Conservation (phyloP, 306 rosid species). For the Gleditsia sinensis region DNA sequence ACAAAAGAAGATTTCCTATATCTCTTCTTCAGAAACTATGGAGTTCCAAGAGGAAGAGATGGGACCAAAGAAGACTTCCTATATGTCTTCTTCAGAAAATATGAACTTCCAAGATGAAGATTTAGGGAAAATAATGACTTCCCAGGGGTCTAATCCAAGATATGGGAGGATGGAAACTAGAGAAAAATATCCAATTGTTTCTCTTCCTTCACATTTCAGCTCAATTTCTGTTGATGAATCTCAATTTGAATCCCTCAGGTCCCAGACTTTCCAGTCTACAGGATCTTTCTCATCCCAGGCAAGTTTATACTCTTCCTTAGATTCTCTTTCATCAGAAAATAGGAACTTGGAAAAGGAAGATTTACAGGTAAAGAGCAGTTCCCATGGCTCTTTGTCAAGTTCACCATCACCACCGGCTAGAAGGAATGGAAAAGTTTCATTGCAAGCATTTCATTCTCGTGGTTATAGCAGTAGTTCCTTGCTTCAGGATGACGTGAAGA, state of each 20-base stretch:
- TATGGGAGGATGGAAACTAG: slow-evolving; percentile 45
- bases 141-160: slow-evolving; percentile 26
- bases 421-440: slow-evolving; percentile 43
- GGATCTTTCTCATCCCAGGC: slow-evolving; percentile 61
- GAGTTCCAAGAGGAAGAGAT: slow-evolving; percentile 30
- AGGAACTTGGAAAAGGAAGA: slow-evolving; percentile 38
- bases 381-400: slow-evolving; percentile 40
- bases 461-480: slow-evolving; percentile 42
- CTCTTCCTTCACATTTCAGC: slow-evolving; percentile 57
- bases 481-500: slow-evolving; percentile 37
- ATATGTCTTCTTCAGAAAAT: slow-evolving; percentile 33
- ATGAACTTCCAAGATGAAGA: slow-evolving; percentile 33
- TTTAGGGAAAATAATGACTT: slow-evolving; percentile 31
- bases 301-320: slow-evolving; percentile 58
- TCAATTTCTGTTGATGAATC: slow-evolving; percentile 73
- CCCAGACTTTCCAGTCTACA: slow-evolving; percentile 54
- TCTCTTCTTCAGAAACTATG: slow-evolving; percentile 32
- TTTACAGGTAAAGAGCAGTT: slow-evolving; percentile 38
- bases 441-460: slow-evolving; percentile 45
- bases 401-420: slow-evolving; percentile 46
- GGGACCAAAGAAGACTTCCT: slow-evolving; percentile 30
- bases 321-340: slow-evolving; percentile 42
- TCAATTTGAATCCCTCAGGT: slow-evolving; percentile 60
- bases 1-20: slow-evolving; percentile 25
- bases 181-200: slow-evolving; percentile 43